Evolutionary conservation across 2,329 filamentous ascomycete genomes (phyloP), one percentile per base, ranked within the genome.

Genomic region (Aschersonia sp.): DNA sequence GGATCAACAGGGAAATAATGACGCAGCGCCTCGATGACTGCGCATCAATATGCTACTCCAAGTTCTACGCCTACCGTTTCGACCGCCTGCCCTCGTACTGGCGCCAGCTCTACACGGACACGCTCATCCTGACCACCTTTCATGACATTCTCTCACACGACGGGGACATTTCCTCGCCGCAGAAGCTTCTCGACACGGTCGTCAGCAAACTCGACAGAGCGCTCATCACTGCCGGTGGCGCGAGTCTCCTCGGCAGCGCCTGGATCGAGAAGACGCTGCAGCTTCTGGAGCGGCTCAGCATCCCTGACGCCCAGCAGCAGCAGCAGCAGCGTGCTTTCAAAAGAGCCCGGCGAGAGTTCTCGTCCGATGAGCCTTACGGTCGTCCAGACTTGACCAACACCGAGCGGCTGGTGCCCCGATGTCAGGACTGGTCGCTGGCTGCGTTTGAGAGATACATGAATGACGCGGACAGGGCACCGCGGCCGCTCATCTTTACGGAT

Each of bases 121-220:
- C 81, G 1, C 76, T 77, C 48, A 71, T 90, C 9, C 69, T 85
- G 57, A 76, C 76, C 54, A 81, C 79, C 29, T 66, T 69, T 47
- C 52, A 64, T 22, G 53, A 64, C 8, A 48, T 64, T 22, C 55
- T 65, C 9, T 53, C 2, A 37, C 48, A 54, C 6, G 54, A 56
- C 31, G 45, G 47, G 7, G 47, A 51, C 4, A 3, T 22, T 22
- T 22, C 22, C 22, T 22, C 22, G 22, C 22, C 22, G 22, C 22
- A 22, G 22, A 3, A 22, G 4, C 22, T 22, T 22, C 58, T 88
- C 4, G 70, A 76, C 35, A 61, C 70, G 2, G 68, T 84, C 2
- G 75, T 94, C 35, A 71, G 73, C 47, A 65, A 73, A 1, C 71
- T 97, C 2, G 89, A 96, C 56, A 79, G 81, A 61, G 81, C 84